Evolutionary conservation across 2,329 filamentous ascomycete genomes (phyloP), one percentile per base, ranked within the genome.

Genomic region (Arthrobotrys sinensis): DNA sequence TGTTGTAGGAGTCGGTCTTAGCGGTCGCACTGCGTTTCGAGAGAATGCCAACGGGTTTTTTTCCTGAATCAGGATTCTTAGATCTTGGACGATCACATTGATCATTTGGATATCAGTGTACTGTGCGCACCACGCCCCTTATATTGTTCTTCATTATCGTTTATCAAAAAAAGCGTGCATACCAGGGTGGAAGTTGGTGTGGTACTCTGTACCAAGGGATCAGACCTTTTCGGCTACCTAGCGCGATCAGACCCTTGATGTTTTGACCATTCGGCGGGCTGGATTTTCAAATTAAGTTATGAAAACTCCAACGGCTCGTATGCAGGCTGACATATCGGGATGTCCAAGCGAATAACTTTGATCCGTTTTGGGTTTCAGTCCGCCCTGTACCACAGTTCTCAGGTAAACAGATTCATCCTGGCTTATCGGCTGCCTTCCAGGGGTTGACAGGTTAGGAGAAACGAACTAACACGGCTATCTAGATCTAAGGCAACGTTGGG

Each of bases 271-370:
- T 60, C 24, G 12, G n/a, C 14, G 36, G 55, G 11, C 55, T 43
- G 55, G 55, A 60, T 60, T 60, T 16, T 60, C 55, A 60, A 57
- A 57, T 43, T 43, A 60, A 38, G 24, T 40, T 7, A 32, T 19
- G 24, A 16, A 16, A 60, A 60, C 1, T 4, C 21, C 3, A 72
- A 65, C 69, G 50, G 69, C 32, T 73, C 69, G 69, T 73, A 72
- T 72, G 69, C 60, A 57, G n/a, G 69, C 11, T 36, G 16, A 62
- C 60, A 34, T 32, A 66, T 73, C 21, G 19, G 69, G 69, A 60
- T 48, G 38, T 32, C 24, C 48, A 73, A 73, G 69, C 69, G 69
- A 73, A 66, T 34, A 21, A 32, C 32, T 43, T 43, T 24, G 55
- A 57, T 28, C 55, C 55, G 11, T 43, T 43, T 24, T 7, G 10